Evolutionary conservation across 768 basidiomycete genomes (phyloP).

Genomic region (Kockovaella imperatae): DNA sequence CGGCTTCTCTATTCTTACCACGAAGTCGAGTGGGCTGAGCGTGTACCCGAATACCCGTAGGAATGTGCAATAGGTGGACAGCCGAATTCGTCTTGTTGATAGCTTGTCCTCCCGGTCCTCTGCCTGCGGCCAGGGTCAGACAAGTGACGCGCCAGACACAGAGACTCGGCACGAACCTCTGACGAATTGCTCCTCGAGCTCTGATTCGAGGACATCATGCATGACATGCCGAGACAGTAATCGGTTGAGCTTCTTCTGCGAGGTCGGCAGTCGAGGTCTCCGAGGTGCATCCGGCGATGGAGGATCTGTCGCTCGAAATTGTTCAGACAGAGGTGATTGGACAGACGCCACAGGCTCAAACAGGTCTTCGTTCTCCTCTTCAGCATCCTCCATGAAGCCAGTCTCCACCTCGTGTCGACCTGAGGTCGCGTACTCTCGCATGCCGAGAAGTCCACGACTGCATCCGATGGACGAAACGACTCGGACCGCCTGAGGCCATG

Average conservation of each 20-base stretch:
- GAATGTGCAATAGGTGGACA: slow-evolving; percentile 80
- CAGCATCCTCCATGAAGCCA: not conserved
- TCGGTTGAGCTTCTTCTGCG: slow-evolving; percentile 41
- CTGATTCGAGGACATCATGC: slow-evolving; percentile 65
- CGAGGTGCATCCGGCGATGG: not conserved
- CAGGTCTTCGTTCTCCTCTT: not conserved
- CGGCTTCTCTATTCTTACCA: slow-evolving; percentile 66
- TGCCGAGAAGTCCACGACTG: too few species aligned
- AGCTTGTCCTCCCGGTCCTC: slow-evolving; percentile 92
- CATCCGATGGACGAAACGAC: too few species aligned
- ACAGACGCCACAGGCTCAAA: not conserved
- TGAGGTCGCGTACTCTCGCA: too few species aligned
- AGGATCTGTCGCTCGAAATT: not conserved
- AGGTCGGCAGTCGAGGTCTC: slow-evolving; percentile 26
- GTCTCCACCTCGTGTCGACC: too few species aligned
- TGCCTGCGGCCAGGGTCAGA: slow-evolving; percentile 56
- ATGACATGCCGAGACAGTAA: slow-evolving; percentile 37
- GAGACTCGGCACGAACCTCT: slow-evolving; percentile 53
- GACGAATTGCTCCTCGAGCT: slow-evolving; percentile 80
- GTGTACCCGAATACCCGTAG: slow-evolving; percentile 74
- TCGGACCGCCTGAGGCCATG: too few species aligned
- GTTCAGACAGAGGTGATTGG: too few species aligned
- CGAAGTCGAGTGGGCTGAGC: slow-evolving; percentile 86
- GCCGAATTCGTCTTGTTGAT: slow-evolving; percentile 81
- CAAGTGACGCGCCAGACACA: slow-evolving; percentile 28